A percentile compares a stretch with the other conserved stretches of the same genome.
phyloP scores from a whole-genome alignment of 257 asterid genomes.

The Thymus mandschuricus region DNA sequence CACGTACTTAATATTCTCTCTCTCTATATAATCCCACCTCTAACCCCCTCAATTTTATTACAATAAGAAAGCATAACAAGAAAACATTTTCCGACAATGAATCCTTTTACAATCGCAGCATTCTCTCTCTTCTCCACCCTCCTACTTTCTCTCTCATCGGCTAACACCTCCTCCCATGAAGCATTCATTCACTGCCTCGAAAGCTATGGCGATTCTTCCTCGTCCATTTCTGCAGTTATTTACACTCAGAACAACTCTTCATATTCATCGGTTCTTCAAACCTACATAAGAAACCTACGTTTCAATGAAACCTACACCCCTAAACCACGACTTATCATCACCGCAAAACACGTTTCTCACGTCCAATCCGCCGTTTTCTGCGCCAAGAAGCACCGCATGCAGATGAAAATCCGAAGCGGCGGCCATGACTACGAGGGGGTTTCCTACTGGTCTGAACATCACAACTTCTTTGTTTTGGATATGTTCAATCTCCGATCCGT shows the following conservation, averaged over 20 bases:
- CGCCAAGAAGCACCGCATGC: slow-evolving; percentile 39
- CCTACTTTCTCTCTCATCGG: slow-evolving; percentile 33
- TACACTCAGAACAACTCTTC: slow-evolving; percentile 52
- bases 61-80: not conserved
- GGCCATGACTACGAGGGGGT: slow-evolving; percentile 67
- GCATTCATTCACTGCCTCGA: slow-evolving; percentile 47
- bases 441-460: slow-evolving; percentile 47
- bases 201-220: slow-evolving; percentile 31
- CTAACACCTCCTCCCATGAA: slow-evolving; percentile 26
- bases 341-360: slow-evolving; percentile 56
- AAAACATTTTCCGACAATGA: slow-evolving; percentile 32
- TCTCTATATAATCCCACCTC: slow-evolving; percentile 38
- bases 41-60: not conserved
- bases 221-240: slow-evolving; percentile 50
- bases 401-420: slow-evolving; percentile 59
- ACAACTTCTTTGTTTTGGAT: slow-evolving; percentile 53
- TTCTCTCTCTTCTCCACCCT: slow-evolving; percentile 32
- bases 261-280: slow-evolving; percentile 47
- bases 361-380: slow-evolving; percentile 52
- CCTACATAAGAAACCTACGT: slow-evolving; percentile 56
- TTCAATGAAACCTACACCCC: slow-evolving; percentile 58
- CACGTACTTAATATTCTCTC: not conserved
- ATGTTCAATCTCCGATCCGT: slow-evolving; percentile 53
- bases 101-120: not conserved
- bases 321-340: slow-evolving; percentile 56